Base-by-base conservation (phyloP, 2,329 filamentous ascomycete genomes). In the Fusarium subtropicale region DNA sequence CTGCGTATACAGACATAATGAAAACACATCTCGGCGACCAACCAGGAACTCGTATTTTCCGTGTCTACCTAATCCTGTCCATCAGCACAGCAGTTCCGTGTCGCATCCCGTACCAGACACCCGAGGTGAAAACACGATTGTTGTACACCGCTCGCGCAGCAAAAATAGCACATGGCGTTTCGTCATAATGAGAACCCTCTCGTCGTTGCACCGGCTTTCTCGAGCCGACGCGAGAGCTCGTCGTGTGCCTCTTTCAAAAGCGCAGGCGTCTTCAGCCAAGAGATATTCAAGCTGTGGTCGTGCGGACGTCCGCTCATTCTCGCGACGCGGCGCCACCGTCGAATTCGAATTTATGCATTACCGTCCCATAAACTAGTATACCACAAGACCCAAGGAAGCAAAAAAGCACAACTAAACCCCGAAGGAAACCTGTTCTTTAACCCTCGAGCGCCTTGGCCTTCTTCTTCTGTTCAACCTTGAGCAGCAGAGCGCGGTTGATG, bases 401-500 rank as follows among this genome's bases (percentile, higher is more conserved):
- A 62, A 73, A 42, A 68, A 71, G 51, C 66, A 74, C 56, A 70
- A 66, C 59, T 60, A 62, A 62, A 63, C 39, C 62, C 48, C 60
- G 41, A 60, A 58, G 46, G 53, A 54, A 55, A 20, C 30, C 47
- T 20, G 42, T 42, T 38, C 60, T 79, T 51, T 79, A 84, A 66
- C 78, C 82, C 68, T 85, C 83, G 56, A 83, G 76, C 31, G 82
- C 81, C 80, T 85, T 85, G 75, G 86, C 90, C 85, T 93, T 93
- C 92, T 97, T 97, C 92, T 97, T 97, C 84, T 97, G 92, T 83
- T 97, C 94, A 58, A 97, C 94, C 89, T 97, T 97, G 80, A 97
- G 88, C 75, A 99, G 86, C 74, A 99, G 86, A 16, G 96, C 96
- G 76, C 96, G 92, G 87, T 99, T 98, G 90, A 99, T 99, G 84